phyloP scores from a whole-genome alignment of 2,329 filamentous ascomycete genomes.

The Trichoderma guizhouense region DNA sequence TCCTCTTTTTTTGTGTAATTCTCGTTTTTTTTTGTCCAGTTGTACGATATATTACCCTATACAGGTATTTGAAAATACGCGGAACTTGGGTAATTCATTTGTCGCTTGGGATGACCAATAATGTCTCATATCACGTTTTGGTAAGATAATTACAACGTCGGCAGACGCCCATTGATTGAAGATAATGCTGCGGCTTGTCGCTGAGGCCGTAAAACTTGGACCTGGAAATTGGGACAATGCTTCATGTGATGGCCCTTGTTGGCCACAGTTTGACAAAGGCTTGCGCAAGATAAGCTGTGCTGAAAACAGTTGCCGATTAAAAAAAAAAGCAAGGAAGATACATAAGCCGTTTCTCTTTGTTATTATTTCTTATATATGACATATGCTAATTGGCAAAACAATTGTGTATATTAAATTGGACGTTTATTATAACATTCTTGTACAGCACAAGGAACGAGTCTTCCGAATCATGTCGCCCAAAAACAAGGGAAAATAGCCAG shows the following conservation, averaged over 20 bases:
- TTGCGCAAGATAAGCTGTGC: not conserved
- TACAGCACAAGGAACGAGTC: not conserved
- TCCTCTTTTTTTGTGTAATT: not conserved
- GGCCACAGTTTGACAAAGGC: not conserved
- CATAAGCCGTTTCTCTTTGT: too few species aligned
- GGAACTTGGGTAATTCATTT: not conserved
- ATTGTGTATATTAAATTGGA: not conserved
- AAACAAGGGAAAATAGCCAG: too few species aligned
- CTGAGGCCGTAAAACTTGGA: not conserved
- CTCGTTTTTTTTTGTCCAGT: too few species aligned
- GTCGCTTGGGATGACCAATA: accelerated
- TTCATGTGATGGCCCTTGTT: not conserved
- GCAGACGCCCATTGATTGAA: not conserved
- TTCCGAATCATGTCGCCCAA: too few species aligned
- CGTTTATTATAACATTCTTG: not conserved
- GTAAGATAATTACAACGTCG: not conserved
- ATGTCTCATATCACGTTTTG: not conserved
- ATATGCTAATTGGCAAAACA: too few species aligned
- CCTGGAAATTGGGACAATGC: not conserved
- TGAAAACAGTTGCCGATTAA: not conserved
- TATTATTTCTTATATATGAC: too few species aligned
- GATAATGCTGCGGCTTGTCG: not conserved
- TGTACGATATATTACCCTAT: not conserved
- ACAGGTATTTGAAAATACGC: not conserved
- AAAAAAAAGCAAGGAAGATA: not conserved